Evolutionary conservation across 495 filamentous ascomycete species (phyloP), one percentile per base, ranked within the genome.

Genomic region (Penicillium verhagenii): DNA sequence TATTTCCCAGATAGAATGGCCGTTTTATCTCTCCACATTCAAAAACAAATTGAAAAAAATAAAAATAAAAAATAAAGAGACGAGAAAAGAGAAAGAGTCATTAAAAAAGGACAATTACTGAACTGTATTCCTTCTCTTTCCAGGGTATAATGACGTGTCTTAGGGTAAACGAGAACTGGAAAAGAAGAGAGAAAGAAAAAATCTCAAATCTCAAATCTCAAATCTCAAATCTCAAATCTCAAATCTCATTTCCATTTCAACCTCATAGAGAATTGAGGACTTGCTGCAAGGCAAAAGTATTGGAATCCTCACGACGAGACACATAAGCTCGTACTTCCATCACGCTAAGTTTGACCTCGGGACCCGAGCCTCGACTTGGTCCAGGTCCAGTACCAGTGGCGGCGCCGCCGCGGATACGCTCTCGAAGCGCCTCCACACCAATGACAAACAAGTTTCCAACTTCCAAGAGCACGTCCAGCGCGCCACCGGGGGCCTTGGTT

Each of bases 391-490:
- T 60, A 31, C 61, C 59, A 45, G 55, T 71, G 35, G 67, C 69
- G 35, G 66, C 71, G 54, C 68, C 68, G 23, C 77, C 81, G 54
- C 86, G 83, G 66, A 96, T 73, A 48, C 90, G 78, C 73, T 96
- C 92, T 40, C 86, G 79, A 52, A 97, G 73, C 28, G 91, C 92
- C 74, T 97, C 92, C 11, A 88, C 85, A 18, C 91, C 90, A 71
- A 97, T 91, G 37, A 97, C 94, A 65, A 97, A 99, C 43, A 99
- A 71, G 69, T 90, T 96, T n/a, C 91, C 93, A 54, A 99, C 91
- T 74, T 97, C 95, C 29, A 89, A 84, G 52, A 97, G 67, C 37
- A 95, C 79, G 74, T 97, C 93, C 61, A 96, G 83, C 58, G 80
- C 80, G 38, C 77, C 78, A 60, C 85, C 83, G 26, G 90, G 81